phyloP scores from a whole-genome alignment of 768 basidiomycete genomes.

The Amanita exitialis region DNA sequence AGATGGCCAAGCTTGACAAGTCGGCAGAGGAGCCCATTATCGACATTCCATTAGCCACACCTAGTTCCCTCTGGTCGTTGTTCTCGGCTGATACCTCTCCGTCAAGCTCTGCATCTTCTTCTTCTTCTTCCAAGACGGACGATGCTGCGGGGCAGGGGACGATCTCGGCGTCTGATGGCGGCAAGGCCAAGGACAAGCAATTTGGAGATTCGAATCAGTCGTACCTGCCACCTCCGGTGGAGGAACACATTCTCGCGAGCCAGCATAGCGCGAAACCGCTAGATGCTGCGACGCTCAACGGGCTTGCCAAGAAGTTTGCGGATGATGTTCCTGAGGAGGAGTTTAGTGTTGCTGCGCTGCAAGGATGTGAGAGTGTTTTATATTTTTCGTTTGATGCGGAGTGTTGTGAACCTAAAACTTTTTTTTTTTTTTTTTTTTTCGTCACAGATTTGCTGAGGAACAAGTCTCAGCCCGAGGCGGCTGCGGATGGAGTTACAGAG shows the following conservation, averaged over 20 bases:
- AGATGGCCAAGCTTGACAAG: slow-evolving; percentile 8
- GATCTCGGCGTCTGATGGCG: neutral
- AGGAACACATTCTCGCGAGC: slow-evolving; percentile 45
- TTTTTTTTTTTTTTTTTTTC: too few relatives aligned
- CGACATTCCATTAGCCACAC: neutral
- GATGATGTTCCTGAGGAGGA: slow-evolving; percentile 77
- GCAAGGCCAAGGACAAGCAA: slow-evolving; percentile 19
- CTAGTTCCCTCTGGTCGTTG: slow-evolving; percentile 17
- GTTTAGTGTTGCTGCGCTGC: slow-evolving; percentile 83
- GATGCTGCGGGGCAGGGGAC: neutral
- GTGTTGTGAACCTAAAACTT: too few relatives aligned
- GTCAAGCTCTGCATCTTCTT: slow-evolving; percentile 11
- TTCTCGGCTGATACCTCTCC: slow-evolving; percentile 13
- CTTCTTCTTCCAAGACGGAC: neutral
- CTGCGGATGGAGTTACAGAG: slow-evolving; percentile 50
- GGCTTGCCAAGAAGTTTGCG: slow-evolving; percentile 71
- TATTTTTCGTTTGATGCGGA: slow-evolving; percentile 9
- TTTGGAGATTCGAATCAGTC: slow-evolving; percentile 51
- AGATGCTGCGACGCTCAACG: slow-evolving; percentile 49
- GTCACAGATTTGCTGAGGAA: slow-evolving; percentile 68
- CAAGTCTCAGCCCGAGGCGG: slow-evolving; percentile 73
- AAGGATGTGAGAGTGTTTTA: slow-evolving; percentile 63
- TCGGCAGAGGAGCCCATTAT: neutral
- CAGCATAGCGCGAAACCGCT: slow-evolving; percentile 60
- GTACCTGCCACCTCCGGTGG: slow-evolving; percentile 55